These are phyloP conservation scores for Astrothelium subdiscretum DNA, from an alignment of 495 filamentous ascomycete species.

Conservation along the genomic window DNA sequence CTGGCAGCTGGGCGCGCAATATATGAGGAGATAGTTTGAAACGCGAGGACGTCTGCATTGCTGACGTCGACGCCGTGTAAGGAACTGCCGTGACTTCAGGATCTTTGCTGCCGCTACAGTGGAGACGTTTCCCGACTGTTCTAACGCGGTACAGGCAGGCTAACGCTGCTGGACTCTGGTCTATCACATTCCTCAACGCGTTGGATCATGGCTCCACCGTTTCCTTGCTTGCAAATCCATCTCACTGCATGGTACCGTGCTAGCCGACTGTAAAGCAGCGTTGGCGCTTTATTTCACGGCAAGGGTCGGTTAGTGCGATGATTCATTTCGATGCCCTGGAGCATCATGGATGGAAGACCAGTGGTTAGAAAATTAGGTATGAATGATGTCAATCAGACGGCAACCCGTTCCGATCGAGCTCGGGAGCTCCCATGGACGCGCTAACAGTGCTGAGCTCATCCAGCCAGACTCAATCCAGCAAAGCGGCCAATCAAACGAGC, in stretches of 20 bases:
- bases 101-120: background rate
- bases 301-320: background rate
- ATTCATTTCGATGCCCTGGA: background rate
- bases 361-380: background rate
- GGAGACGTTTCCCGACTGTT: background rate
- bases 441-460: background rate
- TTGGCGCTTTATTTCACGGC: background rate
- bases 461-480: background rate
- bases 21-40: background rate
- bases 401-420: background rate
- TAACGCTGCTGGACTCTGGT: background rate
- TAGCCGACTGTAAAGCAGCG: background rate
- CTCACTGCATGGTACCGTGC: background rate
- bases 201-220: background rate
- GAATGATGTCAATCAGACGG: background rate
- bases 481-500: background rate
- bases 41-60: background rate
- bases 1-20: background rate
- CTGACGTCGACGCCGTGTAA: background rate
- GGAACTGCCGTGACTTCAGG: background rate
- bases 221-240: background rate
- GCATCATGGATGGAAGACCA: too few species aligned
- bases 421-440: background rate
- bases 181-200: conserved; percentile 1
- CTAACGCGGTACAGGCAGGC: background rate